Base-by-base conservation (phyloP, 2,329 filamentous ascomycete species). In the Colletotrichum tropicicola region DNA sequence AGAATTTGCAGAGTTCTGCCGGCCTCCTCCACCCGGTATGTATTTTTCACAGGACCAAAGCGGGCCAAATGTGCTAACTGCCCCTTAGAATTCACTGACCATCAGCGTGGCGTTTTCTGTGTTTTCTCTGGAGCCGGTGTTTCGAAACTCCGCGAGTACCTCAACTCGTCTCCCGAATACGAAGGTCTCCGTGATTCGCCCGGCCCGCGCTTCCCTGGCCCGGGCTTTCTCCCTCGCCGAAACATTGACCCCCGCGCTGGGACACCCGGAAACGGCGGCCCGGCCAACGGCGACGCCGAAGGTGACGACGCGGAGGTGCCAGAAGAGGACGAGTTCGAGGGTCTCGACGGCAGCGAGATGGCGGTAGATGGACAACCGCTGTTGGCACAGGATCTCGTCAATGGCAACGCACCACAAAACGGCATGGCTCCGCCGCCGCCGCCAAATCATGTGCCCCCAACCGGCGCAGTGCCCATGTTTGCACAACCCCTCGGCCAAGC, bases 51-150 rank as follows among this genome's bases (percentile, higher is more conserved):
- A n/a, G 28, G 19, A n/a, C n/a, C n/a, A n/a, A n/a, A n/a, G n/a
- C n/a, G n/a, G n/a, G n/a, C n/a, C n/a, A n/a, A n/a, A n/a, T n/a
- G n/a, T 60, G 52, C 74, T 80, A 58, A 80, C 10, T 6, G 6
- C 8, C n/a, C 15, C 4, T n/a, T 59, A 89, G 96, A 98, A 78
- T 99, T 99, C 75, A 98, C 94, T 17, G 92, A 95, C 48, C 94
- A 98, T 74, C 96, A 99, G 77, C 89, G 96, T 68, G 91, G 95
- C 55, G 93, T 98, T 7, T 99, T 99, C 75, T 99, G 96, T 74
- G 96, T 99, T 57, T 99, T 99, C 77, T 98, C 94, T 2, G 95
- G 96, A 6, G 86, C 88, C 25, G 94, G 94, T 59, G 95, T 99
- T 2, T 82, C 83, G 43, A 87, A 88, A 41, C 87, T 99, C 25